phyloP scores from a whole-genome alignment of 169 alveolate genomes.

The Babesia bigemina region DNA sequence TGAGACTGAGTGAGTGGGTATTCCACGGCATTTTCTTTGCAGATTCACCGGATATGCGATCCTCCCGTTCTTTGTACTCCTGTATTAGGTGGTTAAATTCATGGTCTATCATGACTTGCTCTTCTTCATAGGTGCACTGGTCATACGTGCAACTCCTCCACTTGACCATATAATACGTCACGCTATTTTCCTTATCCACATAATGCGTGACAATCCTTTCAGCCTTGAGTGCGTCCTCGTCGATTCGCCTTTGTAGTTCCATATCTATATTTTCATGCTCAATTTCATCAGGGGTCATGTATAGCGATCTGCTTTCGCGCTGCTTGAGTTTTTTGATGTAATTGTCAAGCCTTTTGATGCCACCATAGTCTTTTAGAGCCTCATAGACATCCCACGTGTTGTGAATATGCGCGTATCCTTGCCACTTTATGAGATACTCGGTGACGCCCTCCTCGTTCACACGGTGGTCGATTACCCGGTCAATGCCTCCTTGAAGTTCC shows the following conservation, averaged over 20 bases:
- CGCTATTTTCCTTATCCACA: slow-evolving; percentile 57
- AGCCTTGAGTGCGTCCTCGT: slow-evolving; percentile 87
- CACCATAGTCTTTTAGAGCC: slow-evolving; percentile 74
- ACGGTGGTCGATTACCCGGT: slow-evolving; percentile 76
- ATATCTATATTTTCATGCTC: slow-evolving; percentile 86
- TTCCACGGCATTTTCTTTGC: slow-evolving; percentile 79
- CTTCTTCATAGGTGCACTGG: slow-evolving; percentile 89
- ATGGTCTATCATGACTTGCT: slow-evolving; percentile 81
- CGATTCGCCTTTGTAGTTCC: slow-evolving; percentile 87
- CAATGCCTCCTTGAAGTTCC: slow-evolving; percentile 77
- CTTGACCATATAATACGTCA: slow-evolving; percentile 80
- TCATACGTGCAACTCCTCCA: slow-evolving; percentile 90
- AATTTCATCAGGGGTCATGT: slow-evolving; percentile 88
- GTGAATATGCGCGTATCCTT: slow-evolving; percentile 87
- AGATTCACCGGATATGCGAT: slow-evolving; percentile 73
- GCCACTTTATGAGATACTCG: slow-evolving; percentile 87
- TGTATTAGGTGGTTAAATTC: slow-evolving; percentile 77
- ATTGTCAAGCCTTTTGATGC: slow-evolving; percentile 85
- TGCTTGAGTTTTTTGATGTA: slow-evolving; percentile 80
- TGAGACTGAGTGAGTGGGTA: slow-evolving; percentile 79
- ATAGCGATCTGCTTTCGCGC: slow-evolving; percentile 75
- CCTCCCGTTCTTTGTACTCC: slow-evolving; percentile 80
- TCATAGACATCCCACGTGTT: slow-evolving; percentile 88
- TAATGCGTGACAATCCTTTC: slow-evolving; percentile 83
- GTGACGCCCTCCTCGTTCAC: slow-evolving; percentile 70